phyloP scores from a whole-genome alignment of 2,329 filamentous ascomycete species.

The Ascochyta rabiei region DNA sequence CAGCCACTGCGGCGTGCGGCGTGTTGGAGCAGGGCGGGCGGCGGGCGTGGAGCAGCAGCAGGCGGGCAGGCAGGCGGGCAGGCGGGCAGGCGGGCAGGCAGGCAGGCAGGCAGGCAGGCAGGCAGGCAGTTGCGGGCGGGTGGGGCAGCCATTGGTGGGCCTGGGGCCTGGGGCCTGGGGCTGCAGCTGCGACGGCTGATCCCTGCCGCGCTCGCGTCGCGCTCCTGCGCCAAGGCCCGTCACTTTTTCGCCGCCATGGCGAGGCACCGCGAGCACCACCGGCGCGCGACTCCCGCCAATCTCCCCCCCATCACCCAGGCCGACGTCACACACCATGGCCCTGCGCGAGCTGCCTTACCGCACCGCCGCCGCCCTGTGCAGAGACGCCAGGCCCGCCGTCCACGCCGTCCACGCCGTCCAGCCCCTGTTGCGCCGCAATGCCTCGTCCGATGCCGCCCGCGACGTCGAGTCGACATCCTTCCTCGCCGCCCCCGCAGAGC shows the following conservation, averaged over 20 bases:
- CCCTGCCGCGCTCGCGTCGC: conserved; percentile 21
- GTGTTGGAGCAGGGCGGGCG: neutral
- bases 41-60: too few relatives aligned
- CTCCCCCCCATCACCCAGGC: conserved; percentile 9
- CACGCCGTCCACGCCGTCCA: conserved; percentile 20
- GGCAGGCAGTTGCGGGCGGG: conserved; percentile 15
- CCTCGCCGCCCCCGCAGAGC: conserved; percentile 47
- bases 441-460: conserved; percentile 51
- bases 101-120: too few relatives aligned
- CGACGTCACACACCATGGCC: conserved; percentile 39
- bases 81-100: too few relatives aligned
- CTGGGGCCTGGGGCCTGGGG: conserved; percentile 6
- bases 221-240: conserved; percentile 18
- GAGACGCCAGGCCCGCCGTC: conserved; percentile 33
- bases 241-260: conserved; percentile 10
- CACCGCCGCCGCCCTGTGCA: conserved; percentile 32
- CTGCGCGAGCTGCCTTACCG: conserved; percentile 46
- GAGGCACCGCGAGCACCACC: too few relatives aligned
- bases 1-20: conserved; percentile 15
- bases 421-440: conserved; percentile 52
- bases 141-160: conserved; percentile 10
- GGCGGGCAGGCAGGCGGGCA: too few relatives aligned
- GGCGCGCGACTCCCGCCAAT: too few relatives aligned
- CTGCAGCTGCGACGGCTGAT: conserved; percentile 3
- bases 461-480: conserved; percentile 59